Conservation (phyloP, 352 stramenopile species). For the Globisporangium apiculatum region DNA sequence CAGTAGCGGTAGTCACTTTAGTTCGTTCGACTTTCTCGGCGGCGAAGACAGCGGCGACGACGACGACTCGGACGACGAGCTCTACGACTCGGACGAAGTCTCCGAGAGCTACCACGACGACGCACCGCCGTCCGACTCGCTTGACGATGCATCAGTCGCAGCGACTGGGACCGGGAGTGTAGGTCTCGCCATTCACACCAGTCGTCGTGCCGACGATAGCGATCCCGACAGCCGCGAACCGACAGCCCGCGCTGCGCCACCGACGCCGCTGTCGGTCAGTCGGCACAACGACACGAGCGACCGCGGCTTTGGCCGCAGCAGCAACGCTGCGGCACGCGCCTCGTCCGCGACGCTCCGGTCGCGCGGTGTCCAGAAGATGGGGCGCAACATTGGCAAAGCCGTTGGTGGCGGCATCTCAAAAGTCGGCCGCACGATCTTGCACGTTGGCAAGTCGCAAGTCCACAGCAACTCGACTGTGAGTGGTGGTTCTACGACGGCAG, state of each 20-base stretch:
- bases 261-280: conserved; percentile 7
- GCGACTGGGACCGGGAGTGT: conserved; percentile 1
- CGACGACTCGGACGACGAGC: conserved; percentile 65
- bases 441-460: conserved; percentile 50
- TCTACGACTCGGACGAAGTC: conserved; percentile 70
- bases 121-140: background rate
- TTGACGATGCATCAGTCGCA: background rate
- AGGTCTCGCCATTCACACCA: too few relatives aligned
- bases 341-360: conserved; percentile 18
- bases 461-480: conserved; percentile 1
- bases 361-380: conserved; percentile 66
- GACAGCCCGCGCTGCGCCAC: conserved; percentile 8
- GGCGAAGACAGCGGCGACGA: conserved; percentile 80
- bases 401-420: conserved; percentile 74
- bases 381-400: conserved; percentile 67
- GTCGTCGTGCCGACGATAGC: too few relatives aligned
- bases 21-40: conserved; percentile 79
- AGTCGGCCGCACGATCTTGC: conserved; percentile 70
- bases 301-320: conserved; percentile 8
- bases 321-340: background rate
- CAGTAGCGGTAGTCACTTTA: conserved; percentile 18
- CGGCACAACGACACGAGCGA: conserved; percentile 2
- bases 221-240: background rate
- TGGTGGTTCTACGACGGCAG: conserved; percentile 1
- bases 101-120: conserved; percentile 27